phyloP scores from a whole-genome alignment of 1,284 basidiomycete species.

The Puccinia brachypodii region DNA sequence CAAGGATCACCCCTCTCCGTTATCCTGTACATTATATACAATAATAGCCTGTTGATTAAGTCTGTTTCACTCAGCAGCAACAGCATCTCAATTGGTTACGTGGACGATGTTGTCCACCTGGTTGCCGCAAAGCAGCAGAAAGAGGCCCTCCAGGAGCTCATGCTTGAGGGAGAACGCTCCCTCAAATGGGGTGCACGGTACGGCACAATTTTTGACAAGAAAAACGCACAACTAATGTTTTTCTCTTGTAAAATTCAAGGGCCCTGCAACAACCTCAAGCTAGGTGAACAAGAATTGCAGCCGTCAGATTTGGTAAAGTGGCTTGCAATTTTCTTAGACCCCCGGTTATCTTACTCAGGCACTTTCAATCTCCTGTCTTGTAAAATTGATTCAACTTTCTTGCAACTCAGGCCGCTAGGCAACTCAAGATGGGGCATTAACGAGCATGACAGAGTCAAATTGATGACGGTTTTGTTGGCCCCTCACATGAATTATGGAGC shows the following conservation, averaged over 20 bases:
- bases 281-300: not conserved
- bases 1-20: slow-evolving; percentile 23
- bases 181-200: not conserved
- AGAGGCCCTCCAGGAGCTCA: not conserved
- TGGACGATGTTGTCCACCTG: not conserved
- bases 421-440: not conserved
- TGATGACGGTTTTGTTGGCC: no score
- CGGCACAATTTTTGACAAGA: not conserved
- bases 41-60: not conserved
- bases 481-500: no score
- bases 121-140: not conserved
- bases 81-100: not conserved
- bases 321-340: not conserved
- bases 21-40: slow-evolving; percentile 23
- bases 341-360: not conserved
- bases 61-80: not conserved
- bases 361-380: not conserved
- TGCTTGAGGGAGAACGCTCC: not conserved
- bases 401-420: not conserved
- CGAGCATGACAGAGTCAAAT: not conserved
- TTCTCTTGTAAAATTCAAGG: not conserved
- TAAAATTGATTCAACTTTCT: not conserved
- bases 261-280: not conserved
- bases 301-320: not conserved
- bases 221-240: slow-evolving; percentile 8